Evolutionary conservation across 495 filamentous ascomycete genomes (phyloP).

Genomic region (Aspergillus biplanus): DNA sequence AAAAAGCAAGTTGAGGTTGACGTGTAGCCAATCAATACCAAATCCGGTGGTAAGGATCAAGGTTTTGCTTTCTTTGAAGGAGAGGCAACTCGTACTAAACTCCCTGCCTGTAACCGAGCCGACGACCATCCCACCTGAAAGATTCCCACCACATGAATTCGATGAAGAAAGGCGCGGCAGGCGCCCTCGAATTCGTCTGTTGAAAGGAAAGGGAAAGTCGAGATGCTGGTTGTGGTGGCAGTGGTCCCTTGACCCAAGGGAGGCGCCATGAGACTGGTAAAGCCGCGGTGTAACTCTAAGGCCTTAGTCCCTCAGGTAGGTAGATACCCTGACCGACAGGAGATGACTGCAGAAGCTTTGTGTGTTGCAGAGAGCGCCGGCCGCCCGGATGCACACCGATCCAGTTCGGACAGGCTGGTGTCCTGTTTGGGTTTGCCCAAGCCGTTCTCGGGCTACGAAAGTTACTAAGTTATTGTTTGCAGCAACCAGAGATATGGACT

Average conservation of each 20-base stretch:
- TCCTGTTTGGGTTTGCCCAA: background rate
- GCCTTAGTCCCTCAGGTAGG: background rate
- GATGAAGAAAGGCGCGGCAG: slow-evolving; percentile 61
- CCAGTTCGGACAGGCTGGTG: slow-evolving; percentile 9
- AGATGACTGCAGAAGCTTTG: slow-evolving; percentile 13
- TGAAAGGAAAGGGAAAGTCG: slow-evolving; percentile 57
- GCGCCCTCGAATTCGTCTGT: slow-evolving; percentile 61
- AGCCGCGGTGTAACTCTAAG: slow-evolving; percentile 25
- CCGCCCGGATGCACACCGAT: slow-evolving; percentile 20
- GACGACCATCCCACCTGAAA: slow-evolving; percentile 31
- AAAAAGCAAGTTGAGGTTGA: slow-evolving; percentile 18
- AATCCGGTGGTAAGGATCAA: slow-evolving; percentile 5
- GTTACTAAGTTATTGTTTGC: slow-evolving; percentile 15
- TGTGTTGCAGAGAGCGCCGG: slow-evolving; percentile 14
- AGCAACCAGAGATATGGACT: slow-evolving; percentile 9
- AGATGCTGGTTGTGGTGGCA: slow-evolving; percentile 16
- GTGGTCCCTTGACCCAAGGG: background rate
- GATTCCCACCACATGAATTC: slow-evolving; percentile 40
- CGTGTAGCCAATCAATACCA: slow-evolving; percentile 2
- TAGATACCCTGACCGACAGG: slow-evolving; percentile 16
- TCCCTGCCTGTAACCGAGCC: slow-evolving; percentile 36
- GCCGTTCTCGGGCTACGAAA: slow-evolving; percentile 17
- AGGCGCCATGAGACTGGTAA: slow-evolving; percentile 31
- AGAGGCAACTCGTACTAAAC: background rate
- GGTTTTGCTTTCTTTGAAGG: background rate